Conservation (phyloP, 179 eudicot species). For the Nepenthes alata region DNA sequence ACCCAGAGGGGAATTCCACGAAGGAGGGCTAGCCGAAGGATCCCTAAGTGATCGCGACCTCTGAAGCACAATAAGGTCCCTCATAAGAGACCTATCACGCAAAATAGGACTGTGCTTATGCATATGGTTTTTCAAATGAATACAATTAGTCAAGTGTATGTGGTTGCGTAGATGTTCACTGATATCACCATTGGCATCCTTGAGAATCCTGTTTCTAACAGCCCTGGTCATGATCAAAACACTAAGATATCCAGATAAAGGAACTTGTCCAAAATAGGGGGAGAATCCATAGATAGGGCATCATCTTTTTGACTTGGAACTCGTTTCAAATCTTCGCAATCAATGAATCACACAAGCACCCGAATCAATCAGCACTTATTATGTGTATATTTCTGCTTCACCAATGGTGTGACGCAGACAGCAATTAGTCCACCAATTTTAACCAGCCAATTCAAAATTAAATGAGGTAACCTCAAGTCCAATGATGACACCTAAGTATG, state of each 20-base stretch:
- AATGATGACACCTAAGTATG: slow-evolving; percentile 8
- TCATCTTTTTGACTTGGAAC: slow-evolving; percentile 10
- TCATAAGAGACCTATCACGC: slow-evolving; percentile 59
- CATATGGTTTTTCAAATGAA: slow-evolving; percentile 91
- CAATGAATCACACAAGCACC: slow-evolving; percentile 12
- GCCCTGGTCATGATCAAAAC: slow-evolving; percentile 67
- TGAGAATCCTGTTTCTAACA: slow-evolving; percentile 45
- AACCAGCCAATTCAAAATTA: slow-evolving; percentile 12
- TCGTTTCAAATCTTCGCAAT: slow-evolving; percentile 17
- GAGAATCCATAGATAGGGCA: slow-evolving; percentile 23
- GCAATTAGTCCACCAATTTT: slow-evolving; percentile 12
- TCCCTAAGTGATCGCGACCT: slow-evolving; percentile 80
- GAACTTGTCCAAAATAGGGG: slow-evolving; percentile 17
- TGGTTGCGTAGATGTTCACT: slow-evolving; percentile 74
- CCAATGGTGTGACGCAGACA: background rate
- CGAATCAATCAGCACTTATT: slow-evolving; percentile 17
- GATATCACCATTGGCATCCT: slow-evolving; percentile 72
- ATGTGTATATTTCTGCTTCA: no score
- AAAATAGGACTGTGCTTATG: slow-evolving; percentile 72
- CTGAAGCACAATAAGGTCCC: slow-evolving; percentile 84
- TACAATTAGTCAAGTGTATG: slow-evolving; percentile 84
- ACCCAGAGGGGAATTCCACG: slow-evolving; percentile 55
- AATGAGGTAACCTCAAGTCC: slow-evolving; percentile 13
- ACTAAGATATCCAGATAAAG: slow-evolving; percentile 14
- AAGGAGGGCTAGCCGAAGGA: slow-evolving; percentile 85